Conservation (phyloP, 1,139 yeast species). For the Candida smagusa region DNA sequence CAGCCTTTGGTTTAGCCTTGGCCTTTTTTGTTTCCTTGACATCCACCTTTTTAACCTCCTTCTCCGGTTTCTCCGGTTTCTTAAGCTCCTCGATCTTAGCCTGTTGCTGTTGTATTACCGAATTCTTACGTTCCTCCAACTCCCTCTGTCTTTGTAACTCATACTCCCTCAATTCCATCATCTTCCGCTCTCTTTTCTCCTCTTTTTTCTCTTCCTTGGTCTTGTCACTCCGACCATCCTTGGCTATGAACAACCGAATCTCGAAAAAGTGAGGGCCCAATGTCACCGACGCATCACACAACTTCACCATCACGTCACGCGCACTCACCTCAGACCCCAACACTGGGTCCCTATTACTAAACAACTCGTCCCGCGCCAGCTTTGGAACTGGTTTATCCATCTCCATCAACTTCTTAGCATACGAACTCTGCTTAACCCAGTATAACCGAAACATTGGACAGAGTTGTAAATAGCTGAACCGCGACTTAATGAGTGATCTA, state of each 20-base stretch:
- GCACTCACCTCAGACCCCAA: constrained; percentile 51
- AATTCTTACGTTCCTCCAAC: constrained; percentile 13
- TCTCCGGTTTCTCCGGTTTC: background rate
- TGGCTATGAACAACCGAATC: constrained; percentile 72
- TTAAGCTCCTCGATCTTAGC: background rate
- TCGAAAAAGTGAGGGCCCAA: constrained; percentile 86
- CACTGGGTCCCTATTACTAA: constrained; percentile 36
- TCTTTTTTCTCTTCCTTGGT: constrained; percentile 20
- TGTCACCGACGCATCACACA: constrained; percentile 69
- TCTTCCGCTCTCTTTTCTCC: constrained; percentile 5
- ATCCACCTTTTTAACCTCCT: constrained; percentile 30
- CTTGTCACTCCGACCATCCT: constrained; percentile 59
- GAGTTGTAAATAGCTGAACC: constrained; percentile 69
- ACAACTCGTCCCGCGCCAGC: constrained; percentile 22
- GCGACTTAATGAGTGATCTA: constrained; percentile 69
- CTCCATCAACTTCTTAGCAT: constrained; percentile 39
- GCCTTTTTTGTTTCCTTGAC: constrained; percentile 20
- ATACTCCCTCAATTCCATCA: constrained; percentile 3
- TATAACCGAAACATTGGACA: constrained; percentile 71
- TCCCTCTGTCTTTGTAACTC: constrained; percentile 15
- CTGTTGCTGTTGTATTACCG: constrained; percentile 8
- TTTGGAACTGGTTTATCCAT: constrained; percentile 29
- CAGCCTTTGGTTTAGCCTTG: constrained; percentile 9
- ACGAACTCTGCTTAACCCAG: constrained; percentile 67
- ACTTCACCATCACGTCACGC: constrained; percentile 84